Conservation (phyloP, 805 yeast species). For the Priceomyces melissophilus region DNA sequence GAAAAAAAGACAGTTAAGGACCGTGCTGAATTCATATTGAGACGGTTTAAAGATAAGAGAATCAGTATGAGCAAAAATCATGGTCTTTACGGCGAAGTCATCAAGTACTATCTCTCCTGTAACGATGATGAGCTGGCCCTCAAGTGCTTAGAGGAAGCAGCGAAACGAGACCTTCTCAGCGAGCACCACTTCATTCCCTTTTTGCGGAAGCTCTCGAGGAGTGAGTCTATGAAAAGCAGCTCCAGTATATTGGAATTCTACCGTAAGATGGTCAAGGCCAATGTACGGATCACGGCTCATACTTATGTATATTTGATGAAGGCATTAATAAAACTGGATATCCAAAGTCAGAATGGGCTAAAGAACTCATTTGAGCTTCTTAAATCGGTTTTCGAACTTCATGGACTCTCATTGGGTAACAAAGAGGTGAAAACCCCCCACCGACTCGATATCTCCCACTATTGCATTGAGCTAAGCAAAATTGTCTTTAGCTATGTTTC, state of each 20-base stretch:
- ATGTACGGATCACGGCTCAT: constrained; percentile 21
- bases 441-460: constrained; percentile 10
- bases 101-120: constrained; percentile 18
- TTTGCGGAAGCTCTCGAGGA: constrained; percentile 17
- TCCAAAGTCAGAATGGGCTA: constrained; percentile 10
- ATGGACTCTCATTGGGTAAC: constrained; percentile 19
- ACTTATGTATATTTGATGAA: constrained; percentile 30
- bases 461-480: constrained; percentile 19
- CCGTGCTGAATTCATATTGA: constrained; percentile 11
- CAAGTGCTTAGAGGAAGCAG: constrained; percentile 15
- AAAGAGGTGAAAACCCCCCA: constrained; percentile 2
- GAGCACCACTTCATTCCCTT: constrained; percentile 32
- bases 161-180: constrained; percentile 12
- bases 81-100: constrained; percentile 23
- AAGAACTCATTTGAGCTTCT: constrained; percentile 17
- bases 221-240: constrained; percentile 16
- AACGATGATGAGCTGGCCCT: constrained; percentile 18
- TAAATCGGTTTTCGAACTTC: constrained; percentile 27
- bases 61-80: constrained; percentile 8
- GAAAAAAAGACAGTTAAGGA: constrained; percentile 7
- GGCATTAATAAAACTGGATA: constrained; percentile 22
- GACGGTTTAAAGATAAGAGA: constrained; percentile 9
- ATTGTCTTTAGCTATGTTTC: constrained; percentile 24
- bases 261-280: constrained; percentile 28
- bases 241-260: constrained; percentile 27